These are phyloP conservation scores for Prunus salicina DNA, from an alignment of 306 rosid species.

Conservation along the genomic window DNA sequence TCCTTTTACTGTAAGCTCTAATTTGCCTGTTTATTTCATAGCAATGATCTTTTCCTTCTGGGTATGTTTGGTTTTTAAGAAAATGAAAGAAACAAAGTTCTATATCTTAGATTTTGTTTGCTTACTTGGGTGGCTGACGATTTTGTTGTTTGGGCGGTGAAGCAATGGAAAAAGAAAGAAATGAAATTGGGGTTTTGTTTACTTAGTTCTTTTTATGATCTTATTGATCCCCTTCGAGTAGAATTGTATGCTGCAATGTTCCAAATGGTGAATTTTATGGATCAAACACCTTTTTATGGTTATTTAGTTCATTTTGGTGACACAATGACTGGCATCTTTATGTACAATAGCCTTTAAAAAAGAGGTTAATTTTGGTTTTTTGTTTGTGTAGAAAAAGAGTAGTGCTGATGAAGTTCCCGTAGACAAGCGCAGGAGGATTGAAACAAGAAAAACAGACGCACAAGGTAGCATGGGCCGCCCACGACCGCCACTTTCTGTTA, in stretches of 20 bases:
- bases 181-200: not conserved
- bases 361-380: not conserved
- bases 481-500: slow-evolving; percentile 27
- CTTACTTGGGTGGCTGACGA: not conserved
- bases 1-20: slow-evolving; percentile 50
- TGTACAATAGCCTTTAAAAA: no score
- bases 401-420: slow-evolving; percentile 44
- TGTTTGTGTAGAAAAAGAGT: slow-evolving; percentile 48
- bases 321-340: not conserved
- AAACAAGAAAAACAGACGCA: slow-evolving; percentile 41
- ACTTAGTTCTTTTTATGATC: not conserved
- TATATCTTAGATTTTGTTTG: not conserved
- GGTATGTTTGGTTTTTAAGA: not conserved
- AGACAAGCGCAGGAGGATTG: slow-evolving; percentile 67
- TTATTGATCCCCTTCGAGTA: not conserved
- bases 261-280: not conserved
- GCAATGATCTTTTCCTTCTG: not conserved
- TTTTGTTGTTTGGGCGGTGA: not conserved
- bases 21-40: not conserved
- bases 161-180: not conserved
- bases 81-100: not conserved
- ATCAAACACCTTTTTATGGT: not conserved
- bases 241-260: not conserved
- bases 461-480: slow-evolving; percentile 21
- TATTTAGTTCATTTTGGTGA: not conserved